Evolutionary conservation across 371 early-diverging fungal species (phyloP).

Genomic region (Mortierella sp.): DNA sequence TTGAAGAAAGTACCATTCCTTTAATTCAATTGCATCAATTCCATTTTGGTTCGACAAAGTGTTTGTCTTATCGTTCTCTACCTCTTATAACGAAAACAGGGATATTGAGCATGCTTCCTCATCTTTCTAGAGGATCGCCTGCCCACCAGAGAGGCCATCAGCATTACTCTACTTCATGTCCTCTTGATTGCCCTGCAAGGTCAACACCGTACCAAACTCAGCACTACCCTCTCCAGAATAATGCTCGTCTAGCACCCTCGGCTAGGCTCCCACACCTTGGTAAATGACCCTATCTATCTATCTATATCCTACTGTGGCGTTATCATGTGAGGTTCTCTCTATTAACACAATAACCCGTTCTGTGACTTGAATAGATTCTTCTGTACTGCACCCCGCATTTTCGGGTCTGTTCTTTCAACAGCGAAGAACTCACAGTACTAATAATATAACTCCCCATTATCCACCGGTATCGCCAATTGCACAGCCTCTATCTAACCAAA

Average conservation of each 20-base stretch:
- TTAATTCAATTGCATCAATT: neutral
- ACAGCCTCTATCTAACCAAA: neutral
- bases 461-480: slow-evolving; percentile 3
- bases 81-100: neutral
- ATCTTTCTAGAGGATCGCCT: slow-evolving; percentile 25
- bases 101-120: slow-evolving; percentile 32
- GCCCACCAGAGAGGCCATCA: slow-evolving; percentile 32
- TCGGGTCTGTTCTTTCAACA: slow-evolving; percentile 52
- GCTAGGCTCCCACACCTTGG: slow-evolving; percentile 21
- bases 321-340: too few species aligned
- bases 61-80: neutral
- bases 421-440: slow-evolving; percentile 27
- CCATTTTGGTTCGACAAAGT: slow-evolving; percentile 15
- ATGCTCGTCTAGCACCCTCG: neutral
- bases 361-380: slow-evolving; percentile 23
- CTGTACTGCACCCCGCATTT: slow-evolving; percentile 46
- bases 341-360: neutral
- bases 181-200: slow-evolving; percentile 41
- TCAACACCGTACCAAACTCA: slow-evolving; percentile 19
- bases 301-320: neutral
- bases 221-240: slow-evolving; percentile 11
- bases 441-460: slow-evolving; percentile 7
- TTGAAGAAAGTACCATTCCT: neutral
- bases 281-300: slow-evolving; percentile 1
- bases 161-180: slow-evolving; percentile 42